Evolutionary conservation across 805 yeast genomes (phyloP).

Genomic region (Metschnikowia kofuensis): DNA sequence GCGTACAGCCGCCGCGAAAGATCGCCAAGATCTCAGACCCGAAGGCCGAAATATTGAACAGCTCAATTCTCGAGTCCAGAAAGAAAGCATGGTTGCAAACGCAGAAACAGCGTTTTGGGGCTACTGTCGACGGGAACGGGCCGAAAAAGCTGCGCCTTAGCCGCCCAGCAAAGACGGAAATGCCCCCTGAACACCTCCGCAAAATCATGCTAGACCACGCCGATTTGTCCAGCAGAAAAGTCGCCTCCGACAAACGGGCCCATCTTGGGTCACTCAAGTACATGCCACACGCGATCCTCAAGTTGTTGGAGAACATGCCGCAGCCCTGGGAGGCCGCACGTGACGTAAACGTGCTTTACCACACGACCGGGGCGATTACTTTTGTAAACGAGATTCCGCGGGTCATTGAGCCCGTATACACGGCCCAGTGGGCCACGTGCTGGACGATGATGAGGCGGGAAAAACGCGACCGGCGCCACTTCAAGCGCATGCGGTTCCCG

Average conservation of each 20-base stretch:
- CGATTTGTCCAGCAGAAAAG: slow-evolving; percentile 75
- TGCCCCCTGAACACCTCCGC: slow-evolving; percentile 93
- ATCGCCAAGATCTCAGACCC: neutral
- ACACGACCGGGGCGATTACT: slow-evolving; percentile 89
- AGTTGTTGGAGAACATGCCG: slow-evolving; percentile 92
- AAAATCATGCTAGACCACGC: slow-evolving; percentile 81
- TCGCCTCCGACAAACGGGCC: slow-evolving; percentile 80
- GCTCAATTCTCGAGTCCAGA: slow-evolving; percentile 38
- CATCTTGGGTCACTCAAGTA: slow-evolving; percentile 89
- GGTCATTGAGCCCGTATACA: slow-evolving; percentile 87
- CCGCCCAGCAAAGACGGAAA: slow-evolving; percentile 64
- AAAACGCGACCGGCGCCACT: slow-evolving; percentile 84
- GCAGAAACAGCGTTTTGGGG: slow-evolving; percentile 56
- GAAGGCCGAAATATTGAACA: neutral
- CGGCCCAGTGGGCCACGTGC: slow-evolving; percentile 92
- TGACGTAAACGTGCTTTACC: slow-evolving; percentile 87
- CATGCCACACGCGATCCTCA: slow-evolving; percentile 92
- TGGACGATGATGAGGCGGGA: slow-evolving; percentile 95
- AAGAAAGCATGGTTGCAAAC: slow-evolving; percentile 58
- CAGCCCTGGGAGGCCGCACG: slow-evolving; percentile 94
- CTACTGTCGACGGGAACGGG: neutral
- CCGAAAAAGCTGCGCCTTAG: slow-evolving; percentile 43
- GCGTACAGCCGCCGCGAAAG: slow-evolving; percentile 10
- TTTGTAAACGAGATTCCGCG: slow-evolving; percentile 91
- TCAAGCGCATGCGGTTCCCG: slow-evolving; percentile 90